Evolutionary conservation across 2,329 filamentous ascomycete species (phyloP).

Genomic region (Tympanopsis confertula): DNA sequence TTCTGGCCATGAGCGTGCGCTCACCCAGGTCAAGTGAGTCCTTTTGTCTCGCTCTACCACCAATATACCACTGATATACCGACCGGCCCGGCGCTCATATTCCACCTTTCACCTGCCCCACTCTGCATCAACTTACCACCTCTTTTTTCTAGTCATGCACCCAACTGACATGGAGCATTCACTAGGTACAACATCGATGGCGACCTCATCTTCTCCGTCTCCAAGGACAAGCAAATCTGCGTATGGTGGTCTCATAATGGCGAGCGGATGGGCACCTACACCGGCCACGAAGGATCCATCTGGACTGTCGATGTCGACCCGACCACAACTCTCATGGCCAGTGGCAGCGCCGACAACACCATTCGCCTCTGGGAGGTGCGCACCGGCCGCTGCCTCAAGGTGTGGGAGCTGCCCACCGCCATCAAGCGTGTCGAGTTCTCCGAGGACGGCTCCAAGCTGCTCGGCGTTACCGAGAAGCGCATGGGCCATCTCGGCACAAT

Average conservation of each 20-base stretch:
- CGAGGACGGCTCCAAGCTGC: slow-evolving; percentile 77
- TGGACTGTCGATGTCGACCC: slow-evolving; percentile 98
- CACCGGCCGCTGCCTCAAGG: slow-evolving; percentile 85
- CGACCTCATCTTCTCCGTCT: slow-evolving; percentile 88
- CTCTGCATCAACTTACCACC: no score
- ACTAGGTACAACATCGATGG: slow-evolving; percentile 90
- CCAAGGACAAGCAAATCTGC: slow-evolving; percentile 94
- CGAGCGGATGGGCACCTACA: slow-evolving; percentile 92
- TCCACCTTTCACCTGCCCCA: no score
- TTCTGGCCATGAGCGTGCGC: slow-evolving; percentile 61
- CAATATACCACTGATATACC: slow-evolving; percentile 4
- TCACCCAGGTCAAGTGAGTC: slow-evolving; percentile 79
- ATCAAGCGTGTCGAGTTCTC: slow-evolving; percentile 98
- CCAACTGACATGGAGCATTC: no score
- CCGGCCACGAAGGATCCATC: slow-evolving; percentile 92
- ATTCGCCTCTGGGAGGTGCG: slow-evolving; percentile 95
- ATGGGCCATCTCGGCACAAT: slow-evolving; percentile 94
- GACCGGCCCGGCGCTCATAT: no score
- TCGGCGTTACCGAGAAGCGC: slow-evolving; percentile 96
- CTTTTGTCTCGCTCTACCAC: slow-evolving; percentile 4
- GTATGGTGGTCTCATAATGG: slow-evolving; percentile 96
- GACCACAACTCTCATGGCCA: slow-evolving; percentile 80
- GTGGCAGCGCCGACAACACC: slow-evolving; percentile 94
- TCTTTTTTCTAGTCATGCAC: slow-evolving; percentile 3
- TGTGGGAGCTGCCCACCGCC: slow-evolving; percentile 92